These are phyloP conservation scores for Globisporangium radiosum DNA, from an alignment of 352 stramenopile species.

Conservation along the genomic window DNA sequence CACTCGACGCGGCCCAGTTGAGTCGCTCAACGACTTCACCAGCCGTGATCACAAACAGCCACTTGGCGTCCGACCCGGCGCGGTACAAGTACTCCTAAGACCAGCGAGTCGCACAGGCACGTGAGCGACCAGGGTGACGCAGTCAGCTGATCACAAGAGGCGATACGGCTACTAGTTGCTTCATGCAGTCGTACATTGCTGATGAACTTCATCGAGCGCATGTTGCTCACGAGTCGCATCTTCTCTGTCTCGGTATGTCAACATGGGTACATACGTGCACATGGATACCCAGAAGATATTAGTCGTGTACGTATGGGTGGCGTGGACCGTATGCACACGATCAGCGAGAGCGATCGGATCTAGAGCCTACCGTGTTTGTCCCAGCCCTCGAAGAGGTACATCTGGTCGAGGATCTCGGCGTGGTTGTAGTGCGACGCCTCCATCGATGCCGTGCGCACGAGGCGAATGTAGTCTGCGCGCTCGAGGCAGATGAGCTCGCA, in stretches of 20 bases:
- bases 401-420: conserved; percentile 67
- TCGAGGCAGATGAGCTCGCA: conserved; percentile 69
- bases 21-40: conserved; percentile 65
- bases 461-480: conserved; percentile 60
- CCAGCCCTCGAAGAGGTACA: conserved; percentile 67
- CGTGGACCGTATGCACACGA: not conserved
- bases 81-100: conserved; percentile 64
- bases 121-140: not conserved
- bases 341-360: not conserved
- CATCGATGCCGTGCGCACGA: conserved; percentile 71
- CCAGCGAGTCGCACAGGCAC: too few relatives aligned
- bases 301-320: not conserved
- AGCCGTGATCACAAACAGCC: conserved; percentile 65
- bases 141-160: not conserved
- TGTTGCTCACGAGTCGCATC: conserved; percentile 65
- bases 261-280: not conserved
- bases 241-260: conserved; percentile 30
- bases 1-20: conserved; percentile 31
- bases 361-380: conserved; percentile 44
- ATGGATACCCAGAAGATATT: not conserved
- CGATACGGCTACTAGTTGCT: too few relatives aligned
- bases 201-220: conserved; percentile 54
- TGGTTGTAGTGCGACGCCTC: conserved; percentile 77
- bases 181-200: conserved; percentile 36
- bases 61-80: conserved; percentile 54